Percentiles rank a stretch among this genome's conserved stretches.
Evolutionary conservation across 2,329 filamentous ascomycete genomes (phyloP).

Genomic region (Acrocalymma vagum): DNA sequence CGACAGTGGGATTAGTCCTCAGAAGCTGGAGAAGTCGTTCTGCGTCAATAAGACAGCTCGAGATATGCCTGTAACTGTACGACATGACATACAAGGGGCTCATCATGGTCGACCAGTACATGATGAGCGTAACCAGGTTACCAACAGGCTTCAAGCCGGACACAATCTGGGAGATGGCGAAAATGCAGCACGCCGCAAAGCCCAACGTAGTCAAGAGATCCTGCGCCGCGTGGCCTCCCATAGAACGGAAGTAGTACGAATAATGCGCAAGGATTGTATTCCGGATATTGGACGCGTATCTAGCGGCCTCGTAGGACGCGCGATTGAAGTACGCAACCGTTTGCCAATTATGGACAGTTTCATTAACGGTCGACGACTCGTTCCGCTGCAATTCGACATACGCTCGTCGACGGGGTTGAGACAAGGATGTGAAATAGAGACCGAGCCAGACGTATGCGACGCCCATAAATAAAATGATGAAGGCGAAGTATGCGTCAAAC

Average conservation of each 20-base stretch:
- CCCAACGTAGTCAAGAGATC: conserved; percentile 58
- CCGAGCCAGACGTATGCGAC: conserved; percentile 62
- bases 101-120: conserved; percentile 66
- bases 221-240: conserved; percentile 51
- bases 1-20: conserved; percentile 64
- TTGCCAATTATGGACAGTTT: conserved; percentile 68
- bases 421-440: conserved; percentile 53
- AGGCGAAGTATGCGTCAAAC: conserved; percentile 65
- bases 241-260: conserved; percentile 39
- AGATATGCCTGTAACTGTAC: conserved; percentile 58
- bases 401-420: conserved; percentile 48
- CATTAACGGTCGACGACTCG: conserved; percentile 63
- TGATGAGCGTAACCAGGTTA: conserved; percentile 70
- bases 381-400: conserved; percentile 57
- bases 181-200: conserved; percentile 58
- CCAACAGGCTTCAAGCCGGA: conserved; percentile 62
- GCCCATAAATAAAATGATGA: conserved; percentile 48
- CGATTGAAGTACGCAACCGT: conserved; percentile 69
- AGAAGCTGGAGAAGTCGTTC: conserved; percentile 68
- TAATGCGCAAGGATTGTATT: conserved; percentile 46
- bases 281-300: conserved; percentile 55
- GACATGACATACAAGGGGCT: conserved; percentile 60
- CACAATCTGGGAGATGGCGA: conserved; percentile 63
- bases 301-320: conserved; percentile 60
- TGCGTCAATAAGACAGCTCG: conserved; percentile 68